Evolutionary conservation across 257 asterid genomes (phyloP), one percentile per base, ranked within the genome.

Genomic region (Petunia axillaris): DNA sequence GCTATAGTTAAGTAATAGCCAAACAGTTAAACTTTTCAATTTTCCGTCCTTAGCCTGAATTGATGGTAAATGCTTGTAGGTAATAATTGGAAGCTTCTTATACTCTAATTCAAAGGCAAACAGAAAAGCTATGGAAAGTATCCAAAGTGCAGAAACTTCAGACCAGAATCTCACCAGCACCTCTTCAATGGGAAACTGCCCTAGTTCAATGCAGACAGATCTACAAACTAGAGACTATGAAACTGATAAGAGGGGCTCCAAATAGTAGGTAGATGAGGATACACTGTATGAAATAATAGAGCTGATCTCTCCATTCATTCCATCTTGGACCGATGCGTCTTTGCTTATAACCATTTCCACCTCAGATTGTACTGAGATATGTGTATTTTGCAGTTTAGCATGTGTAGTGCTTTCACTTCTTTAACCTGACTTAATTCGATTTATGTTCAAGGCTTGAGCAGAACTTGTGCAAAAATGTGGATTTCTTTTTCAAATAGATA

Each of bases 41-140:
- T 25, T 25, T 25, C 25, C 25, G 25, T 25, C 25, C 25, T 25
- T 25, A 25, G 25, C 25, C 15, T 55, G 60, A 59, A 59, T 13
- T 0, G 64, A 59, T 13, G 25, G 15, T 59, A 36, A 59, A 36
- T 59, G 25, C 60, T 10, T 14, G 15, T 90, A 92, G 97, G 93
- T 92, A 11, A 87, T 92, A 68, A 87, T 87, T 10, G 97, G 95
- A 81, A 89, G 90, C 87, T 87, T 90, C 84, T 3, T 71, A 80
- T 77, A 88, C 65, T 82, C 77, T 75, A 57, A 80, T 79, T 78
- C 92, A 39, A 92, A 89, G 88, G 77, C 91, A 3, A 92, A 89
- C 80, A 79, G 44, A 68, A 90, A 86, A 86, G 84, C 60, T 11
- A 39, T 52, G 52, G 90, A 83, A 35, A 86, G 85, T 80, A 81